Percentiles rank a stretch among this genome's conserved stretches.
These are phyloP conservation scores for Bipolaris oryzae DNA, from an alignment of 2,329 filamentous ascomycete species.

Conservation along the genomic window DNA sequence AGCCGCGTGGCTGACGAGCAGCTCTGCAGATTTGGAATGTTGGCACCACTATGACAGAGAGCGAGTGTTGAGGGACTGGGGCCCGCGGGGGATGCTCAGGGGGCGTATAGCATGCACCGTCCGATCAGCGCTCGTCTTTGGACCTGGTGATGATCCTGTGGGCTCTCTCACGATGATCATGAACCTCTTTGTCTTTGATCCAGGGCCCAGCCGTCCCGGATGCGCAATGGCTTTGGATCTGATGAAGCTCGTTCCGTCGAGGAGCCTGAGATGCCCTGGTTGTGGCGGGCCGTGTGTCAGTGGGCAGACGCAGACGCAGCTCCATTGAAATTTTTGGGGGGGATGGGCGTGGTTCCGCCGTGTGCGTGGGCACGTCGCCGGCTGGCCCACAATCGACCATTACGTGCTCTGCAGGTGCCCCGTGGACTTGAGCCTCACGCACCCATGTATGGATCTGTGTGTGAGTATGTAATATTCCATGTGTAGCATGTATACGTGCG, in stretches of 20 bases:
- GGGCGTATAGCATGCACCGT: background rate
- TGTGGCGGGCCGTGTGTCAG: background rate
- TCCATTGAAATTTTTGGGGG: background rate
- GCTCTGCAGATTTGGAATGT: slow-evolving; percentile 2
- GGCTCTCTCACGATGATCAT: slow-evolving; percentile 7
- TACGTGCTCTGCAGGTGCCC: too few relatives aligned
- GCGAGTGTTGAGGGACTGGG: background rate
- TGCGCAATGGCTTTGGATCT: background rate
- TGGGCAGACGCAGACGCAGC: background rate
- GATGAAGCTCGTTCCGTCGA: background rate
- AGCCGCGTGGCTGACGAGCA: slow-evolving; percentile 17
- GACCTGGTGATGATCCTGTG: slow-evolving; percentile 6
- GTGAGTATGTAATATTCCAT: too few relatives aligned
- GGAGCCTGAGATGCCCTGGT: background rate
- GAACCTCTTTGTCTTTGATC: background rate
- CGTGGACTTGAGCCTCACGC: too few relatives aligned
- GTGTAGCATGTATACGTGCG: too few relatives aligned
- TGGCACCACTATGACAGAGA: background rate
- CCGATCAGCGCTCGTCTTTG: slow-evolving; percentile 9
- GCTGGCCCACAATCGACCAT: too few relatives aligned
- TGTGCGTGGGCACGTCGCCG: too few relatives aligned
- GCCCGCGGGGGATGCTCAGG: slow-evolving; percentile 2
- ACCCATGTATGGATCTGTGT: too few relatives aligned
- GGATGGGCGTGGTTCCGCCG: too few relatives aligned
- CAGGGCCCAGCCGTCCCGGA: background rate